phyloP scores from a whole-genome alignment of 345 rosid genomes.

The Pseudoturritis turrita region DNA sequence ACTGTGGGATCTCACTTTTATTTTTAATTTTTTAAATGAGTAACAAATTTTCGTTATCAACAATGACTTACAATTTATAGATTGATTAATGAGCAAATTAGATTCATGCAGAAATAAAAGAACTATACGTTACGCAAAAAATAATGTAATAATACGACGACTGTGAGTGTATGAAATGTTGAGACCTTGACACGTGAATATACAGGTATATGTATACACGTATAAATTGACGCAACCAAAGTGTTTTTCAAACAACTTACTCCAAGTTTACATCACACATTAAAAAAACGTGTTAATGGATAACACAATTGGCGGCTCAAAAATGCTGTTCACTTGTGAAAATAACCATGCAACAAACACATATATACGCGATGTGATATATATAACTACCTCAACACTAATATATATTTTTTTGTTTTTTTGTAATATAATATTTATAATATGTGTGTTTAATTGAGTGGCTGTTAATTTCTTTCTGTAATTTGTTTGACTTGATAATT shows the following conservation, averaged over 20 bases:
- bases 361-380: conserved; percentile 26
- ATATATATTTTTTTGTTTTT: background rate
- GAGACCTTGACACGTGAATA: conserved; percentile 24
- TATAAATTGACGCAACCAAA: conserved; percentile 20
- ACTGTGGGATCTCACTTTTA: conserved; percentile 7
- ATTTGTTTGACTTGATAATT: conserved; percentile 10
- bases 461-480: background rate
- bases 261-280: conserved; percentile 6
- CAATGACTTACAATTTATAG: background rate
- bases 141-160: background rate
- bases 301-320: conserved; percentile 25
- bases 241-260: conserved; percentile 6
- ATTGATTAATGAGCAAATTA: background rate
- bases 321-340: conserved; percentile 27
- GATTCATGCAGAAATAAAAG: background rate
- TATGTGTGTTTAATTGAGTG: conserved; percentile 15
- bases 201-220: conserved; percentile 4
- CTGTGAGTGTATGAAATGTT: conserved; percentile 8
- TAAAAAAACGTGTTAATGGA: conserved; percentile 11
- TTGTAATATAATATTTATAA: no score
- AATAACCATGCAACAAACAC: conserved; percentile 30
- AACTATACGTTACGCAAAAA: conserved; percentile 11
- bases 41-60: background rate
- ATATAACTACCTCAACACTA: conserved; percentile 17
- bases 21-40: background rate